Evolutionary conservation across 805 yeast genomes (phyloP).

Genomic region (Starmerella bacillaris): DNA sequence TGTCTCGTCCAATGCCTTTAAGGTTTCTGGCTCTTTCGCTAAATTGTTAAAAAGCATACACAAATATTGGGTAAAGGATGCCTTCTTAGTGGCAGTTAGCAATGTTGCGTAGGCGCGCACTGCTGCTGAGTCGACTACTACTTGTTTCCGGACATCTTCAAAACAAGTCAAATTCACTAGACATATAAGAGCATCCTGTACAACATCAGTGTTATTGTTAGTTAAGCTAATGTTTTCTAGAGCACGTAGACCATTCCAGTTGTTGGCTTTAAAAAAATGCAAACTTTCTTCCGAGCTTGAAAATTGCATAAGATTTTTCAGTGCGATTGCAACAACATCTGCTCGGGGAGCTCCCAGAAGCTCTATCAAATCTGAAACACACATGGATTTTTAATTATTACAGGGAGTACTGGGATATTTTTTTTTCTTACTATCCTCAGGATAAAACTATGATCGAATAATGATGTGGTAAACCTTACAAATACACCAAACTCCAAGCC

Average conservation of each 20-base stretch:
- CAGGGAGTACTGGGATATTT: no score
- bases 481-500: no score
- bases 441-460: no score
- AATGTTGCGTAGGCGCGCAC: slow-evolving; percentile 30
- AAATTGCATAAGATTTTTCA: slow-evolving; percentile 66
- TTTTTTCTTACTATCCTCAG: no score
- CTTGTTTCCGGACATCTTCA: slow-evolving; percentile 37
- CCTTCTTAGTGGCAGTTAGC: slow-evolving; percentile 36
- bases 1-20: slow-evolving; percentile 37
- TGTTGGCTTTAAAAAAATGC: slow-evolving; percentile 41
- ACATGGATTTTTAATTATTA: no score
- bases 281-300: slow-evolving; percentile 21
- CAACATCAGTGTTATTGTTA: slow-evolving; percentile 22
- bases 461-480: no score
- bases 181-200: slow-evolving; percentile 52
- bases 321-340: slow-evolving; percentile 64
- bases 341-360: slow-evolving; percentile 70
- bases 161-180: slow-evolving; percentile 72
- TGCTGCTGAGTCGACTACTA: slow-evolving; percentile 48
- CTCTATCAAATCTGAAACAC: slow-evolving; percentile 35
- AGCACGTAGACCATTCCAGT: slow-evolving; percentile 54
- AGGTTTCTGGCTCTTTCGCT: slow-evolving; percentile 56
- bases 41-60: slow-evolving; percentile 71
- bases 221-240: slow-evolving; percentile 28
- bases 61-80: slow-evolving; percentile 18